Base-by-base conservation (phyloP, 805 yeast genomes). In the Pichia phayaonensis region DNA sequence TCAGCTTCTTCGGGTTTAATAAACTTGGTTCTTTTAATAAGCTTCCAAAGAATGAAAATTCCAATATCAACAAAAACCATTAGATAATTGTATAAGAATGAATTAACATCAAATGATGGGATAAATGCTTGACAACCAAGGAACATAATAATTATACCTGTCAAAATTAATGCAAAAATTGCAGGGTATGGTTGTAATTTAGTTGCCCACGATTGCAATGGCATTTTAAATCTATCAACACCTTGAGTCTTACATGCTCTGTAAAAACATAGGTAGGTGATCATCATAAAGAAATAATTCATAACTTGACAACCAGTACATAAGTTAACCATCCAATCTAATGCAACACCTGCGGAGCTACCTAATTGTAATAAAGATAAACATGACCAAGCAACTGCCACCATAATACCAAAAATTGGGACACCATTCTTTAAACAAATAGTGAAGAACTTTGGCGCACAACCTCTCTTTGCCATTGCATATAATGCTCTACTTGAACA, bases 401-500 rank as follows among this genome's bases (percentile, higher is more conserved):
- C 59, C 11, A 61, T 52, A 23, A 74, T 57, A 15, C 69, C 65
- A 27, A 69, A 68, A 57, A 73, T 60, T n/a, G 77, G 77, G 16
- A 64, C 66, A 51, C 95, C 96, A 42, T 75, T 72, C 44, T 72
- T 74, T 55, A 80, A 76, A 59, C 92, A 84, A 54, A 68, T 71
- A 13, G 78, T 68, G 56, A 88, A 85, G 42, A 85, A 56, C 39
- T 69, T 69, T 12, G 96, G 96, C 1, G 94, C 92, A 54, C 79
- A 77, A 0, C 92, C 90, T 58, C 77, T 80, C 29, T 77, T 66
- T 0, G 94, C 85, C 65, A 86, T 70, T 2, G 88, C 88, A 62
- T 81, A 82, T 22, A 87, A 69, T 0, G 86, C 72, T 61, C 80
- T 67, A 8, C 89, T 77, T 0, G 92, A 83, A 53, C 89, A 81